Conservation (phyloP, 129 eudicot species). For the Chrysanthemum makinoi region DNA sequence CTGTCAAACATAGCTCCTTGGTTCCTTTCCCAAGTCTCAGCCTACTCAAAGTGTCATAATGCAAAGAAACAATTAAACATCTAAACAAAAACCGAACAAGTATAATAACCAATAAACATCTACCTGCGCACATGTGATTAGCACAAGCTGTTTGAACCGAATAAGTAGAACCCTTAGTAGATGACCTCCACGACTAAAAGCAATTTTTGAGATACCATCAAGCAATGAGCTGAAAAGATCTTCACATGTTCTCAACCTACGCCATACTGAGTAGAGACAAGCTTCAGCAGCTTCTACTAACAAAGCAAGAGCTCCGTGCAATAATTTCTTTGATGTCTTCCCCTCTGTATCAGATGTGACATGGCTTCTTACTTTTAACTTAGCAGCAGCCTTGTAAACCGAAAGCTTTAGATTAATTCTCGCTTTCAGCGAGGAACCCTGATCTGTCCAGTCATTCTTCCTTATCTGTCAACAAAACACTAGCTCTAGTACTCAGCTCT, state of each 20-base stretch:
- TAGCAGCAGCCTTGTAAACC: constrained; percentile 73
- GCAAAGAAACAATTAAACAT: constrained; percentile 7
- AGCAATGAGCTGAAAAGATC: constrained; percentile 86
- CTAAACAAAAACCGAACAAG: neutral
- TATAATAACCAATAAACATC: constrained; percentile 6
- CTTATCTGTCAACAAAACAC: constrained; percentile 66
- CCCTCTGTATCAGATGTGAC: constrained; percentile 65
- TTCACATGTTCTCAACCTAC: constrained; percentile 88
- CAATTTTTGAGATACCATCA: constrained; percentile 85
- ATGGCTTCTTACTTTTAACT: constrained; percentile 54
- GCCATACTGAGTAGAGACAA: constrained; percentile 82
- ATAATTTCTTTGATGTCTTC: constrained; percentile 67
- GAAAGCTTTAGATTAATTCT: constrained; percentile 73
- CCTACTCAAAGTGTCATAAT: constrained; percentile 42
- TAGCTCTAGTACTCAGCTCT: constrained; percentile 12
- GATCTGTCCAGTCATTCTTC: constrained; percentile 90
- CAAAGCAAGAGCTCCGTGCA: constrained; percentile 83
- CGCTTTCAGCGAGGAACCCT: constrained; percentile 66
- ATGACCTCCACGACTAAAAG: constrained; percentile 86
- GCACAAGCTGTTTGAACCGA: constrained; percentile 86
- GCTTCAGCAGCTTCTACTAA: constrained; percentile 90
- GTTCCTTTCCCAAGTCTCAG: constrained; percentile 62
- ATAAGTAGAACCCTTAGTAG: constrained; percentile 78
- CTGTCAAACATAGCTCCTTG: constrained; percentile 87
- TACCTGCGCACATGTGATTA: constrained; percentile 88